A percentile compares a stretch with the other conserved stretches of the same genome.
These are phyloP conservation scores for Heracleum sosnowskyi DNA, from an alignment of 129 eudicot genomes.

Conservation along the genomic window DNA sequence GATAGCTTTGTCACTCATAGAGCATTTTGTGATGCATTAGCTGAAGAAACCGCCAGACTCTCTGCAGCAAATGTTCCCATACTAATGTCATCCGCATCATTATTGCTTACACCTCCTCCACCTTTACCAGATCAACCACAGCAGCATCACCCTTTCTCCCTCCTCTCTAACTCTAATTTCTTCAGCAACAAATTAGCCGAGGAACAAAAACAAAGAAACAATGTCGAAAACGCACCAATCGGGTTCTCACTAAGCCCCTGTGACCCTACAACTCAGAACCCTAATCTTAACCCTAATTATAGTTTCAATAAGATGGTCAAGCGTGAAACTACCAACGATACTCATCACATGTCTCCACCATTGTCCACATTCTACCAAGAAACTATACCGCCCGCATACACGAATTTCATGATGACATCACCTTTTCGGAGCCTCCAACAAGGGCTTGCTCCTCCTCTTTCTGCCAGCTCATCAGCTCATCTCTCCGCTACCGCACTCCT, in stretches of 20 bases:
- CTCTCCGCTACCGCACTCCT: conserved; percentile 88
- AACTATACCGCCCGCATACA: conserved; percentile 15
- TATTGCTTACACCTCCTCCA: not conserved
- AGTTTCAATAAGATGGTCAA: conserved; percentile 23
- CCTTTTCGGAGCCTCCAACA: conserved; percentile 16
- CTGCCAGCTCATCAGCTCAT: conserved; percentile 25
- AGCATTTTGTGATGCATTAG: conserved; percentile 80
- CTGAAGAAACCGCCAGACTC: conserved; percentile 89
- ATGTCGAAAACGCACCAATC: conserved; percentile 28
- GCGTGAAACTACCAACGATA: conserved; percentile 34
- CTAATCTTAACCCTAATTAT: conserved; percentile 27
- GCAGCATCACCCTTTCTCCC: conserved; percentile 12
- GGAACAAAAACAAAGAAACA: not conserved
- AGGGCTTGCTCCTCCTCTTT: conserved; percentile 8
- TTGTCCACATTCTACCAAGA: conserved; percentile 21
- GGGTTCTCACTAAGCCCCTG: conserved; percentile 22
- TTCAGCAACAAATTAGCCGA: not conserved
- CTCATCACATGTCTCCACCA: conserved; percentile 27
- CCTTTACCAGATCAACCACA: not conserved
- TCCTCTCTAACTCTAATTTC: conserved; percentile 18
- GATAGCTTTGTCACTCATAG: conserved; percentile 80
- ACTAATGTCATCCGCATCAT: not conserved
- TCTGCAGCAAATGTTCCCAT: conserved; percentile 29
- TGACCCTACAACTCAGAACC: conserved; percentile 39
- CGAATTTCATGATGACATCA: conserved; percentile 5